Base-by-base conservation (phyloP, 805 yeast species). In the Myxozyma sirexii region DNA sequence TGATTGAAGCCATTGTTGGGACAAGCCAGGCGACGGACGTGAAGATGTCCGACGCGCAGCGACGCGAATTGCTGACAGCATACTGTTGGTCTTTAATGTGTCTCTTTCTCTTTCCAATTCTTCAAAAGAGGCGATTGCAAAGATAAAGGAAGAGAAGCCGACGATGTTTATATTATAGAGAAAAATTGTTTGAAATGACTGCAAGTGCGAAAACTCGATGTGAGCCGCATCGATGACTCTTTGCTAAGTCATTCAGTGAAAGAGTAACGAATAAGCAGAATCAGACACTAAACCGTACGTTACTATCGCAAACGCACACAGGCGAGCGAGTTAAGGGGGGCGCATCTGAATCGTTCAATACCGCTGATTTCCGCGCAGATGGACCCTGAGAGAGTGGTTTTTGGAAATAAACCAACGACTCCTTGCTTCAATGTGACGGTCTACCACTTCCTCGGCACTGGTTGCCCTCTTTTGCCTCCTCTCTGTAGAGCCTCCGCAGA, bases 41-140 rank as follows among this genome's bases (percentile, higher is more conserved):
- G 26, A 27, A 3, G 27, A 17, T 5, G 31, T 10, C 33, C 33
- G 17, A 17, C 50, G 51, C 29, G 56, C 48, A 7, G 56, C 35
- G 29, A 38, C 23, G n/a, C 56, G 19, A 21, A 53, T 26, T 43
- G 51, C 50, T 24, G 43, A 43, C 26, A 35, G 33, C 56, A 53
- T 53, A n/a, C 21, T 27, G n/a, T 43, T 8, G 1, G 23, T 19
- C 12, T 23, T 45, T 13, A 7, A 45, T 27, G 5, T 29, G 49
- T 8, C 1, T 10, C 8, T 2, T 4, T 24, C 6, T 43, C n/a
- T n/a, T n/a, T n/a, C n/a, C n/a, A n/a, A n/a, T n/a, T 29, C 10
- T 29, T 29, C 10, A 29, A 7, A 7, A 29, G 33, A 29, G 10
- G 33, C 10, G 31, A 19, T 7, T 17, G 49, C 15, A n/a, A n/a